Conservation (phyloP, 768 basidiomycete genomes). For the Pulveroboletus sp. region DNA sequence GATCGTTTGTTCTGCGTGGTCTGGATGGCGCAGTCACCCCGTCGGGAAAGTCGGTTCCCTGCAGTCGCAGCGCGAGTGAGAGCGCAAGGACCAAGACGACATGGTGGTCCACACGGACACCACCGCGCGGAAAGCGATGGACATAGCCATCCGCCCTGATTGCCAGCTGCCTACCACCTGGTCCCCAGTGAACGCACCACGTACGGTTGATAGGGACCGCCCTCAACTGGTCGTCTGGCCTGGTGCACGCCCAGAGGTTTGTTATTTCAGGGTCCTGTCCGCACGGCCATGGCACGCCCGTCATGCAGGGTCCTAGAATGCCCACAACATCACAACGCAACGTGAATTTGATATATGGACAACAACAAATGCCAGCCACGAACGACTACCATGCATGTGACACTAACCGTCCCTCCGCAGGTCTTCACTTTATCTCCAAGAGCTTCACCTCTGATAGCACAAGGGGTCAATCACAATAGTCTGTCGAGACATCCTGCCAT, state of each 20-base stretch:
- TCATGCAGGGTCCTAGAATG: slow-evolving; percentile 18
- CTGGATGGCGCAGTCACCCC: too few species aligned
- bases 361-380: slow-evolving; percentile 12
- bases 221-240: slow-evolving; percentile 3
- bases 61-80: too few species aligned
- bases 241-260: slow-evolving; percentile 8
- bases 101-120: too few species aligned
- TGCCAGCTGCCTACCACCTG: too few species aligned
- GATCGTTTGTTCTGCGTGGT: neutral
- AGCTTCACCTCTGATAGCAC: slow-evolving; percentile 62
- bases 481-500: neutral
- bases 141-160: slow-evolving; percentile 14
- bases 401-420: slow-evolving; percentile 3
- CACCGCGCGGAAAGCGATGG: too few species aligned
- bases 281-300: slow-evolving; percentile 22
- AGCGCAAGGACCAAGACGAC: too few species aligned
- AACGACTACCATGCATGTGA: slow-evolving; percentile 21
- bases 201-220: too few species aligned
- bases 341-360: slow-evolving; percentile 29
- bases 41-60: too few species aligned
- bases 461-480: slow-evolving; percentile 9
- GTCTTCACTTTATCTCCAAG: slow-evolving; percentile 55
- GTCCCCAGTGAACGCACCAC: too few species aligned
- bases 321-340: slow-evolving; percentile 15
- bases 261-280: slow-evolving; percentile 26